phyloP scores from a whole-genome alignment of 73 alveolate genomes.

The Tetrahymena borealis region DNA sequence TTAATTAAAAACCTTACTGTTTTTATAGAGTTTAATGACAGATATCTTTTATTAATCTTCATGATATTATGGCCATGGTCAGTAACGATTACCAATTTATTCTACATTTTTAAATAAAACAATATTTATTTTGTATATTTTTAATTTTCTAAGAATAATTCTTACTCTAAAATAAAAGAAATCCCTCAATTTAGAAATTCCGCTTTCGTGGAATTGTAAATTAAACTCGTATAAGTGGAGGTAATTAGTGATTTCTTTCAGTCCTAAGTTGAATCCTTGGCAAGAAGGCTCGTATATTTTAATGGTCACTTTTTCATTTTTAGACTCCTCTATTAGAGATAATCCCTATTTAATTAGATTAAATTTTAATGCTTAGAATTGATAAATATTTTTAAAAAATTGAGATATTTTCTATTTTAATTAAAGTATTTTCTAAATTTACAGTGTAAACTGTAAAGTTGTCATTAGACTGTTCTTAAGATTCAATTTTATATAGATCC shows the following conservation, averaged over 20 bases:
- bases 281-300: background rate
- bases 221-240: background rate
- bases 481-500: background rate
- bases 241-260: background rate
- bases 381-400: too few relatives aligned
- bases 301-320: background rate
- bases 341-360: background rate
- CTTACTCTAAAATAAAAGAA: background rate
- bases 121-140: background rate
- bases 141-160: background rate
- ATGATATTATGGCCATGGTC: background rate
- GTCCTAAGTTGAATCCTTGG: background rate
- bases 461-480: background rate
- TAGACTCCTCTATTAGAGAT: background rate
- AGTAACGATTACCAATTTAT: background rate
- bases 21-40: background rate
- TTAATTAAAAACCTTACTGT: background rate
- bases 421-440: too few relatives aligned
- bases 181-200: background rate
- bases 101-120: background rate
- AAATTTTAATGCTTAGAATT: background rate
- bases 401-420: too few relatives aligned
- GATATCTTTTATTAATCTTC: background rate
- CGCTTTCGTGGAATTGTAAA: background rate
- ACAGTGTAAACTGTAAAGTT: background rate